These are phyloP conservation scores for Pythium chondricola DNA, from an alignment of 352 stramenopile genomes.

Conservation along the genomic window DNA sequence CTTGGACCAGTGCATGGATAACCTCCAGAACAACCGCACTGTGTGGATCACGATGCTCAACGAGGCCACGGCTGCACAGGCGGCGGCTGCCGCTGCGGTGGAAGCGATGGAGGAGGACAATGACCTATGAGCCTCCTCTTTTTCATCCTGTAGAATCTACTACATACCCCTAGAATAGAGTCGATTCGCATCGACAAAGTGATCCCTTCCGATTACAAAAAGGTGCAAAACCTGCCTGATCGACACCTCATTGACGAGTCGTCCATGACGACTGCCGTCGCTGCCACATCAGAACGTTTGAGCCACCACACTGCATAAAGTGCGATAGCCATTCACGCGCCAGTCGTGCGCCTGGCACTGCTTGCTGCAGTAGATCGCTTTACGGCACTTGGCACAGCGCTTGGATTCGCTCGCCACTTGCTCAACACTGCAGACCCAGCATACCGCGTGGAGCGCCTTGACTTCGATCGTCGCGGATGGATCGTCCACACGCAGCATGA, in stretches of 20 bases:
- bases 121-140: constrained; percentile 4
- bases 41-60: constrained; percentile 48
- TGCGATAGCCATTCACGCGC: neutral
- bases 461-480: constrained; percentile 1
- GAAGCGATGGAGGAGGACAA: constrained; percentile 6
- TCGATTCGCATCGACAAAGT: too few species aligned
- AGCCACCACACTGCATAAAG: neutral
- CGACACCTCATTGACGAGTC: too few species aligned
- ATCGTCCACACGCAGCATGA: constrained; percentile 12
- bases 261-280: too few species aligned
- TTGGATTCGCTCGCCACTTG: neutral
- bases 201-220: too few species aligned
- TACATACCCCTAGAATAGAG: too few species aligned
- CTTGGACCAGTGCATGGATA: constrained; percentile 46
- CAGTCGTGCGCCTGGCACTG: neutral
- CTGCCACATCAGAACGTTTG: neutral
- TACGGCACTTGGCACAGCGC: neutral
- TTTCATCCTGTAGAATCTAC: too few species aligned
- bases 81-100: neutral
- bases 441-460: neutral
- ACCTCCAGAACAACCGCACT: constrained; percentile 59
- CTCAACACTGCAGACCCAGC: constrained; percentile 7
- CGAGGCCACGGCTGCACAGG: constrained; percentile 7
- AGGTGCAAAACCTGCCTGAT: too few species aligned
- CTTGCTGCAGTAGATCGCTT: neutral